Base-by-base conservation (phyloP, 2,329 filamentous ascomycete genomes). In the Leptodontidium sp. region DNA sequence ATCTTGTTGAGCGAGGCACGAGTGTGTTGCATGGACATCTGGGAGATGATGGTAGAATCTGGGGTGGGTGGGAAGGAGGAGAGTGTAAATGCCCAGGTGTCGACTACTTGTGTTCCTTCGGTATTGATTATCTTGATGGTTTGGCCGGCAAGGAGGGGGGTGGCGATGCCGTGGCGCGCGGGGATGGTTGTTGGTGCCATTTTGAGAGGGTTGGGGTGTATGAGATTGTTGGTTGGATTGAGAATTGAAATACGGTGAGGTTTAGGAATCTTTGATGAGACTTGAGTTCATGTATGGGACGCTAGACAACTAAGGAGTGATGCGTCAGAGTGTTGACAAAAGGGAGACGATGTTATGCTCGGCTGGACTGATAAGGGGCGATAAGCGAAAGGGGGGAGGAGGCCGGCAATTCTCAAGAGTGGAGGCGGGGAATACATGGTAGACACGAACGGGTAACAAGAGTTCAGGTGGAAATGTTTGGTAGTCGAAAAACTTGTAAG, bases 21-120 rank as follows among this genome's bases (percentile, higher is more conserved):
- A 1, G 71, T 74, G 58, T 75, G 73, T 59, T 72, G 70, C 65
- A 72, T 74, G 17, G 67, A 70, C 64, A 75, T 67, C 35, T 74
- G 73, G 4, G 71, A 69, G 2, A 55, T 40, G 38, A 74, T 73
- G 15, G 58, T 58, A 1, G 65, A 53, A 4, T 40, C 38, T 6
- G 65, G 24, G 14, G 66, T 50, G 7, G 68, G 62, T 21, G 70
- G 66, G 35, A 67, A 67, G 14, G 67, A 68, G 26, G 68, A 66
- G 17, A 70, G 21, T 9, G 68, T 71, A 65, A 75, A 75, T 45
- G 74, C 74, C 64, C 67, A 75, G 7, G 74, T 75, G 53, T 75
- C 74, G 43, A 74, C 68, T 24, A 74, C 72, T 70, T 74, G 72
- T 1, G 68, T 74, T 29, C 72, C 72, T 32, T 68, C 43, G 11